Base-by-base conservation (phyloP, 805 yeast species). In the Candida wancherniae region DNA sequence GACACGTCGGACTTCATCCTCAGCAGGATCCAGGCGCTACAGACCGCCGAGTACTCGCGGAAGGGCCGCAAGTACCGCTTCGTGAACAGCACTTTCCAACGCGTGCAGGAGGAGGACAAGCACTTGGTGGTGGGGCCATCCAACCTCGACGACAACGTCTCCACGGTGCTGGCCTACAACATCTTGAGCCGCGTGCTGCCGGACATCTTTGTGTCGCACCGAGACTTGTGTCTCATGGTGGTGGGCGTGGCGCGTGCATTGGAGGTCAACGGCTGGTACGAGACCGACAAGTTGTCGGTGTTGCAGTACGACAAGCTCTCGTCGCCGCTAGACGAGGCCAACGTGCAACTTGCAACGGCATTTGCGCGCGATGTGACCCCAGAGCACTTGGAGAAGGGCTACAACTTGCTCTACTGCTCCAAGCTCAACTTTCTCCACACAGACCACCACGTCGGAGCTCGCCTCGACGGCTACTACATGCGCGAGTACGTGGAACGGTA, bases 381-480 rank as follows among this genome's bases (percentile, higher is more conserved):
- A 1, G 33, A 47, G 4, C 74, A 72, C 40, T 53, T 72, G 22
- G 40, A 44, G 16, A 51, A 54, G 44, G 78, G 77, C 4, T 50
- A 63, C 25, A 55, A 58, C 39, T 48, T 73, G 11, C 34, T 73
- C 36, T 53, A 65, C 18, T 67, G 73, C 12, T 52, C 75, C 11
- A 71, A 70, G 39, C 57, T 73, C 37, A 70, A 72, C 44, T 73
- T 72, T 41, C 57, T 72, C 33, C 78, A 73, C 37, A 69, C 77
- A 1, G 78, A 73, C 45, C 80, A 73, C 44, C 74, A 67, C 46
- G 64, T 69, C 12, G 67, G 73, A 31, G 68, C 73, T n/a, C 61
- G 57, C 30, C 48, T 72, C 13, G 75, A 71, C 34, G 75, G 77
- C 1, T 38, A 45, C 23, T 66, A 59, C 39, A 50, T 73, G 55